Percentiles rank a stretch among this genome's conserved stretches.
Conservation (phyloP, 1,139 yeast species). For the Blastobotrys arbuscula region DNA sequence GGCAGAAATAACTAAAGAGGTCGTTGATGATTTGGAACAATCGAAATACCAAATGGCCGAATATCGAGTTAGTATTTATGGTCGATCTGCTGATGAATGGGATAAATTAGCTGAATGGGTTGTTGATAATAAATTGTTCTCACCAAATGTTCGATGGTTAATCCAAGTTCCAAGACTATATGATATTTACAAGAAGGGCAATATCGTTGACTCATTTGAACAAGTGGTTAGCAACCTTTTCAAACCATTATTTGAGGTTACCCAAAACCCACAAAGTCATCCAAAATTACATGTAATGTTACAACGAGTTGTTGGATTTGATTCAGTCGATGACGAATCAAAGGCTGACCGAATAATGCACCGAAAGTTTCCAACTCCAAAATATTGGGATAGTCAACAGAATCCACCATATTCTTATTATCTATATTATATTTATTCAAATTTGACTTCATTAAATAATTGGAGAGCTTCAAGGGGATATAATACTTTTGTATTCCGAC, state of each 20-base stretch:
- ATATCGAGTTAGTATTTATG: slow-evolving; percentile 89
- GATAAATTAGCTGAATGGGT: slow-evolving; percentile 94
- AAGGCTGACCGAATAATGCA: slow-evolving; percentile 79
- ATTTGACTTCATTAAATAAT: slow-evolving; percentile 76
- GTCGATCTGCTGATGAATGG: slow-evolving; percentile 89
- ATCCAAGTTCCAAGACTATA: slow-evolving; percentile 92
- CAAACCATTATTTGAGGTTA: slow-evolving; percentile 88
- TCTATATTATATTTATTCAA: slow-evolving; percentile 80
- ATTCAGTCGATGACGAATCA: slow-evolving; percentile 97
- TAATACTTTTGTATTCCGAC: slow-evolving; percentile 88
- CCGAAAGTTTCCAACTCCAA: slow-evolving; percentile 76
- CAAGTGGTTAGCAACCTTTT: slow-evolving; percentile 75
- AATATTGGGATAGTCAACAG: slow-evolving; percentile 65
- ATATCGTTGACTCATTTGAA: slow-evolving; percentile 63
- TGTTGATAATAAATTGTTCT: slow-evolving; percentile 81
- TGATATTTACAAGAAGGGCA: slow-evolving; percentile 77
- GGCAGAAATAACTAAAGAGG: slow-evolving; percentile 92
- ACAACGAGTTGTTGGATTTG: slow-evolving; percentile 95
- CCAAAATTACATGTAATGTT: slow-evolving; percentile 85
- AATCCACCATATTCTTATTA: slow-evolving; percentile 99
- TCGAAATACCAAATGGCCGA: slow-evolving; percentile 97
- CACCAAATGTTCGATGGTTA: slow-evolving; percentile 96
- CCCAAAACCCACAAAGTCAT: slow-evolving; percentile 73
- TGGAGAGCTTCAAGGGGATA: slow-evolving; percentile 69
- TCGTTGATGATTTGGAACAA: slow-evolving; percentile 82